Evolutionary conservation across 2,329 filamentous ascomycete species (phyloP), one percentile per base, ranked within the genome.

Genomic region (Diplocarpon mali): DNA sequence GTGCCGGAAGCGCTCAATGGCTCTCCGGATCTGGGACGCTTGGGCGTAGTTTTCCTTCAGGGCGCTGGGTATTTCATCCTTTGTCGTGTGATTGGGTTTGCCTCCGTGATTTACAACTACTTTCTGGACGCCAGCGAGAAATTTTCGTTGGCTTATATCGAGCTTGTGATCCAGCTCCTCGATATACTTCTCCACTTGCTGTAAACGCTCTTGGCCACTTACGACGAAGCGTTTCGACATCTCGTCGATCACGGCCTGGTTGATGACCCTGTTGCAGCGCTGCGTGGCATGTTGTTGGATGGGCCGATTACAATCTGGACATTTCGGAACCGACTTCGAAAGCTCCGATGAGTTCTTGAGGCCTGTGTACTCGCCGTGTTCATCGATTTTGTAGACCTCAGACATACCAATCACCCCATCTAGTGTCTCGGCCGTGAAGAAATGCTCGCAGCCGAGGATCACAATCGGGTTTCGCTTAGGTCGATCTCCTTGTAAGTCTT

Each of bases 381-480:
- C 47, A 34, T 71, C 63, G 5, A 69, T 57, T 0, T 64, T 53
- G 54, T 79, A 80, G 47, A 71, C 63, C 1, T 65, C 60, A 2
- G 53, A 48, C 63, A 85, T 69, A 0, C 67, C 66, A 66, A 84
- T 74, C 12, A 70, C 62, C 0, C 71, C 73, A 57, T 85, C 81
- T 63, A 85, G 70, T 1, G 66, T 78, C 24, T 69, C 65, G 2
- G 71, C 60, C 0, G 77, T 81, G 40, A 79, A 63, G 50, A 83
- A 69, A 56, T 86, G 81, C 0, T 77, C 76, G 48, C 80, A 86
- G 2, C 63, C 60, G 0, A 74, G 73, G 38, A 85, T 70, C 14
- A 85, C 69, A 49, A 74, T 75, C 0, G 82, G 1, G 71, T 69
- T 11, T 76, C 65, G 30, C 80, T 61, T 0, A 83, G 56, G 50